Conservation (phyloP, 139 green algal species). For the Yamagishiella unicocca region DNA sequence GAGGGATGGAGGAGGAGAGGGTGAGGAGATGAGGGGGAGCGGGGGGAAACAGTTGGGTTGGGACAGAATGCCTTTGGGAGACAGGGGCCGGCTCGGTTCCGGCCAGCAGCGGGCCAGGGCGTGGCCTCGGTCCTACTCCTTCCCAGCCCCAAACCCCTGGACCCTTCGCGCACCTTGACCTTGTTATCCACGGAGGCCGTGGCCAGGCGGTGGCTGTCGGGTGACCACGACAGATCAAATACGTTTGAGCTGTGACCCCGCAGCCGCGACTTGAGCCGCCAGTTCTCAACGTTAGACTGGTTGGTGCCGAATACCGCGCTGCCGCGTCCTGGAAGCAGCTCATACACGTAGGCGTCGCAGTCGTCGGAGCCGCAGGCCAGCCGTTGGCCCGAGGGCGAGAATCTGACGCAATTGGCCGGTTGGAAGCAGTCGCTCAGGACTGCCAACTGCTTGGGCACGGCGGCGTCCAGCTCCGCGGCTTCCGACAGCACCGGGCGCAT, state of each 20-base stretch:
- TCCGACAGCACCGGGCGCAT: conserved; percentile 72
- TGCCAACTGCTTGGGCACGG: conserved; percentile 78
- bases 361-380: conserved; percentile 87
- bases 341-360: conserved; percentile 71
- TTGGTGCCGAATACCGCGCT: conserved; percentile 65
- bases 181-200: conserved; percentile 89
- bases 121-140: no score
- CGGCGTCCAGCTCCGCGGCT: conserved; percentile 63
- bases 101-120: no score
- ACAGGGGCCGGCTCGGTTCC: no score
- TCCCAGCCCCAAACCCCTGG: no score
- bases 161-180: conserved; percentile 63
- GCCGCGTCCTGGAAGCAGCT: conserved; percentile 70
- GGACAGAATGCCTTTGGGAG: no score
- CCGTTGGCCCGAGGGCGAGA: conserved; percentile 73
- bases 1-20: background rate
- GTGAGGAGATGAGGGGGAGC: background rate
- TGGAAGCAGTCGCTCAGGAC: conserved; percentile 81
- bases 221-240: conserved; percentile 90
- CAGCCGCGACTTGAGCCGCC: conserved; percentile 70
- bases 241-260: conserved; percentile 88
- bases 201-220: conserved; percentile 82
- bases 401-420: conserved; percentile 88
- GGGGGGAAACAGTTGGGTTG: background rate
- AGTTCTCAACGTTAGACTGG: conserved; percentile 92